Percentiles rank a stretch among this genome's conserved stretches.
phyloP scores from a whole-genome alignment of 148 eudicot genomes.

The Linanthus parryae region DNA sequence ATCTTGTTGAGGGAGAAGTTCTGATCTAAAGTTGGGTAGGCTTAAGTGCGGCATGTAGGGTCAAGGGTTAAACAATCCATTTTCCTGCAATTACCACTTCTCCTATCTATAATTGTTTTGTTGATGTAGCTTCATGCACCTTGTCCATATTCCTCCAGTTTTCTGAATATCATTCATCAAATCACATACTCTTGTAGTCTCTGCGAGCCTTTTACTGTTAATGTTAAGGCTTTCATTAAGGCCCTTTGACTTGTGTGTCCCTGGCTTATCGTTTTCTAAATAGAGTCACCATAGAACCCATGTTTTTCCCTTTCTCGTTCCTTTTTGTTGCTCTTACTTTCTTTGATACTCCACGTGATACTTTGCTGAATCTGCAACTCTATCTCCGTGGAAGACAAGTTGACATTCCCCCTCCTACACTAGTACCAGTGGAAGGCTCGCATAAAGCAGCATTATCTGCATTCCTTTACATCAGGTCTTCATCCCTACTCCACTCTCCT shows the following conservation, averaged over 20 bases:
- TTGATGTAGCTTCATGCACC: too few relatives aligned
- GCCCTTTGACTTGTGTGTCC: conserved; percentile 3
- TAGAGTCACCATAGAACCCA: background rate
- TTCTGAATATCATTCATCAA: too few relatives aligned
- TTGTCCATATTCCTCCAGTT: too few relatives aligned
- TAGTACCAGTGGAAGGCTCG: conserved; percentile 78
- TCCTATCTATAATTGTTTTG: too few relatives aligned
- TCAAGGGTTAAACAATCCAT: too few relatives aligned
- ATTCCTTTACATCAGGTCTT: conserved; percentile 36
- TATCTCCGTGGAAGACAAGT: conserved; percentile 32
- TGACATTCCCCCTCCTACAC: conserved; percentile 58
- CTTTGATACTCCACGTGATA: conserved; percentile 7
- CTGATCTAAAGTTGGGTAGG: too few relatives aligned
- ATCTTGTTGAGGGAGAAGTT: too few relatives aligned
- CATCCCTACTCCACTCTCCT: conserved; percentile 27
- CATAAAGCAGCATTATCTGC: conserved; percentile 45
- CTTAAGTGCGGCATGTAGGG: too few relatives aligned
- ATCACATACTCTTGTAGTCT: background rate
- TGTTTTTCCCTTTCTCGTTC: conserved; percentile 5
- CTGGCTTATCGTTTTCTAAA: conserved; percentile 1
- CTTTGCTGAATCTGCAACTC: conserved; percentile 6
- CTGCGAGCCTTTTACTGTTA: background rate
- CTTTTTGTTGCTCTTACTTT: conserved; percentile 2
- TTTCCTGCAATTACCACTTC: too few relatives aligned
- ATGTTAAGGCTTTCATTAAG: conserved; percentile 1